phyloP scores from a whole-genome alignment of 345 rosid genomes.

The Syzygium jambos region DNA sequence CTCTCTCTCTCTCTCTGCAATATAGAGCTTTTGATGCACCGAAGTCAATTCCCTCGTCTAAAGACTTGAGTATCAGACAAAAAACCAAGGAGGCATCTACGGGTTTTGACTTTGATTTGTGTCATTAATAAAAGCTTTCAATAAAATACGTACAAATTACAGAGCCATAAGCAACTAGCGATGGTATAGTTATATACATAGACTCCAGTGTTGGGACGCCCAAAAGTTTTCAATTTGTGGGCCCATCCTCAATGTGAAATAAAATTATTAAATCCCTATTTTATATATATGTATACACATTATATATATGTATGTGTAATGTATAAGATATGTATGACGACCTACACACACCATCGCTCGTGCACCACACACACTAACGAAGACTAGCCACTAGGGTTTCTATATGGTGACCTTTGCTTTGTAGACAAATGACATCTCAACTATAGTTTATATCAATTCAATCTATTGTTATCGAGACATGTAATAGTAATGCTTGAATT shows the following conservation, averaged over 20 bases:
- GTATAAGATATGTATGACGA: background rate
- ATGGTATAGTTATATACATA: background rate
- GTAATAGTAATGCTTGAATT: background rate
- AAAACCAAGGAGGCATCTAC: background rate
- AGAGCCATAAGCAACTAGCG: background rate
- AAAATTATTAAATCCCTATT: background rate
- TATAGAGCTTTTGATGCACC: conserved; percentile 49
- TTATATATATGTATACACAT: background rate
- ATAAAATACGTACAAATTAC: background rate
- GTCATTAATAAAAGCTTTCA: background rate
- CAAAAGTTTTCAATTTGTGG: background rate
- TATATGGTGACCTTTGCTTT: background rate
- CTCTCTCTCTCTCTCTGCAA: background rate
- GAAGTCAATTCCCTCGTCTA: conserved; percentile 48
- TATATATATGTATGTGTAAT: background rate
- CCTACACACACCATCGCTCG: background rate
- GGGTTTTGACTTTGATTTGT: background rate
- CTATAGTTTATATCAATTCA: background rate
- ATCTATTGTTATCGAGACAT: background rate
- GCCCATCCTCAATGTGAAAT: background rate
- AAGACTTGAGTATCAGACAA: conserved; percentile 13
- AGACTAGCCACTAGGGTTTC: background rate
- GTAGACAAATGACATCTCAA: background rate
- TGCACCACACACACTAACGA: background rate
- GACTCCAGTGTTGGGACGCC: background rate